Conservation (phyloP, 768 basidiomycete genomes). For the Termitomyces sp. region DNA sequence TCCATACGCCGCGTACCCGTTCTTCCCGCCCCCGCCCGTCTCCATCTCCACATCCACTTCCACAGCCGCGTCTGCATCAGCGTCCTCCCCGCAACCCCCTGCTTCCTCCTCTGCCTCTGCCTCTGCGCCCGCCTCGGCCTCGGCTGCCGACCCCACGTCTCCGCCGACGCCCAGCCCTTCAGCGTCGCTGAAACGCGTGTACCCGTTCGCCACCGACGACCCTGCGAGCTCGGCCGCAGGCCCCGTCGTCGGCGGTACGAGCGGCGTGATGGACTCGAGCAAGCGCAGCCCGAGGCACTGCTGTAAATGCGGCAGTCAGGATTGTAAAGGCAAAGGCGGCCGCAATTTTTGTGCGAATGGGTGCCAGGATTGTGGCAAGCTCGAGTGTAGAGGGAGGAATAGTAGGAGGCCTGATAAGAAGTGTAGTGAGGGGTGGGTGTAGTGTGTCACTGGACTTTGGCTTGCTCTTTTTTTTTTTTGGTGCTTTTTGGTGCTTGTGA, state of each 20-base stretch:
- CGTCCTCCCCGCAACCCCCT: neutral
- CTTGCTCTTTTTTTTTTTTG: neutral
- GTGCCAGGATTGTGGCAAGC: constrained; percentile 80
- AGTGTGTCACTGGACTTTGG: too few species aligned
- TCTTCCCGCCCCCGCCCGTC: constrained; percentile 2
- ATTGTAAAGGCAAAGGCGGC: constrained; percentile 82
- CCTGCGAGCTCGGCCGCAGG: too few species aligned
- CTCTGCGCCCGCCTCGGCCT: neutral
- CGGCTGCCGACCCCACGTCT: neutral
- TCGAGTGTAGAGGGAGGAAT: constrained; percentile 74
- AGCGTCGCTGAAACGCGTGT: neutral
- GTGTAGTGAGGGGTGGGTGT: constrained; percentile 51
- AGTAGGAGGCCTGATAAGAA: constrained; percentile 72
- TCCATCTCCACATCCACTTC: neutral
- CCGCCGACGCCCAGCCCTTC: neutral
- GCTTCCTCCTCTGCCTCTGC: neutral
- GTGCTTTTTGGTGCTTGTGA: too few species aligned
- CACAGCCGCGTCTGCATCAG: neutral
- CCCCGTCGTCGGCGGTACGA: constrained; percentile 4
- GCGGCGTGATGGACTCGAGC: constrained; percentile 29
- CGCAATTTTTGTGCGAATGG: constrained; percentile 65
- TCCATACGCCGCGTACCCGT: constrained; percentile 12
- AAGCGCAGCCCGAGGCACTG: constrained; percentile 72
- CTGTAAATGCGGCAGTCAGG: constrained; percentile 75
- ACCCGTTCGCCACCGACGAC: neutral